Percentiles rank a stretch among this genome's conserved stretches.
Conservation (phyloP, 2,329 filamentous ascomycete species). For the Ascochyta rabiei region DNA sequence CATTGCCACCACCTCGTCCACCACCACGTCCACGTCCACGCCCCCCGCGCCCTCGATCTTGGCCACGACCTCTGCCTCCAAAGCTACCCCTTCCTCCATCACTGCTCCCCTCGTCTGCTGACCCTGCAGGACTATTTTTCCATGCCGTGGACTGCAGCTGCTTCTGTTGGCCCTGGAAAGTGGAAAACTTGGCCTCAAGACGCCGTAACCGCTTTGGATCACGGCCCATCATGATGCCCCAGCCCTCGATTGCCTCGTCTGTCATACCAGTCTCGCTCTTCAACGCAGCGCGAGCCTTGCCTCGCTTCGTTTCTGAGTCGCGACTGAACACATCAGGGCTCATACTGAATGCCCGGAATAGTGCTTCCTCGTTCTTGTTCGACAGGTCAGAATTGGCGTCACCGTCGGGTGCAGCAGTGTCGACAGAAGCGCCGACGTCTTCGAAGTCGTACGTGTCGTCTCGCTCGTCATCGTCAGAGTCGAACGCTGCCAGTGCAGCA, state of each 20-base stretch:
- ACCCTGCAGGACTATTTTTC: slow-evolving; percentile 57
- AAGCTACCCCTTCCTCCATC: slow-evolving; percentile 53
- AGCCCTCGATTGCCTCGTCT: slow-evolving; percentile 92
- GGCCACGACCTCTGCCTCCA: slow-evolving; percentile 43
- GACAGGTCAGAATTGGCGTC: slow-evolving; percentile 62
- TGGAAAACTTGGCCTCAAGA: slow-evolving; percentile 72
- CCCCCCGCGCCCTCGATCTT: slow-evolving; percentile 43
- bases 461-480: slow-evolving; percentile 92
- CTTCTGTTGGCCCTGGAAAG: slow-evolving; percentile 70
- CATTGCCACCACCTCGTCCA: slow-evolving; percentile 56
- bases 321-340: slow-evolving; percentile 71
- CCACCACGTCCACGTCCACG: slow-evolving; percentile 36
- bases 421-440: slow-evolving; percentile 89
- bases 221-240: slow-evolving; percentile 82
- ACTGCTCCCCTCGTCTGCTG: slow-evolving; percentile 58
- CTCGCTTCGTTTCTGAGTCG: slow-evolving; percentile 71
- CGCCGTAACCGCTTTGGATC: slow-evolving; percentile 71
- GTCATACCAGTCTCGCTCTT: slow-evolving; percentile 84
- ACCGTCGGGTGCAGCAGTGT: slow-evolving; percentile 59
- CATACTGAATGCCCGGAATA: slow-evolving; percentile 75
- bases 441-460: slow-evolving; percentile 95
- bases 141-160: slow-evolving; percentile 70
- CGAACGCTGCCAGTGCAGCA: slow-evolving; percentile 85
- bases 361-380: slow-evolving; percentile 68
- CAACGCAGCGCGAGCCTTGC: slow-evolving; percentile 66